Evolutionary conservation across 306 rosid species (phyloP), one percentile per base, ranked within the genome.

Genomic region (Phaseolus lunatus): DNA sequence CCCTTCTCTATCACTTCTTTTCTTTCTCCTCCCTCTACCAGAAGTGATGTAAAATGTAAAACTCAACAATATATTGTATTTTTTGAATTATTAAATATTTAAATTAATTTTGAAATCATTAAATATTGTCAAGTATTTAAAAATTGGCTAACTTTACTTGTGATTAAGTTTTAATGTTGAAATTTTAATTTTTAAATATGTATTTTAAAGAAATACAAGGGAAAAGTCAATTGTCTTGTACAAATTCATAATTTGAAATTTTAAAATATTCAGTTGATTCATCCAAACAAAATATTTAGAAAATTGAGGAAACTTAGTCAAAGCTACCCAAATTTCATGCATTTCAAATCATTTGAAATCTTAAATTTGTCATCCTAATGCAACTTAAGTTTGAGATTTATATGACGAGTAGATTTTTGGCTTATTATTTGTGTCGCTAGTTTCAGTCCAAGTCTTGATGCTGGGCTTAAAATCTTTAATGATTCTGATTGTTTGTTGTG

Each of bases 401-500:
- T 65, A 44, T 54, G 50, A 72, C 35, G 39, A 33, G 63, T 52
- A 35, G 66, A 58, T 49, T 12, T 9, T 70, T 18, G 18, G 16
- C 8, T 63, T 61, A 33, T 53, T 44, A 58, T 43, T 41, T 52
- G 24, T 50, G 26, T 50, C 26, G 57, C 26, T 48, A 41, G 68
- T 78, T 70, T 64, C 67, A 3, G 8, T 44, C 37, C 37, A 7
- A 8, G 27, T 82, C 22, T 70, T 68, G 35, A 69, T 48, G 59
- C 22, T 23, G 9, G 62, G 50, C 43, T 67, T 65, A 54, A n/a
- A 48, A 9, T 59, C 39, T 75, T 58, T 37, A 63, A 41, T 68
- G 77, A 70, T 68, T 45, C 67, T 82, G 61, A 73, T 78, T 49
- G 73, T 50, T 47, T 82, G 41, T 69, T 72, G 35, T 58, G 69